phyloP scores from a whole-genome alignment of 495 filamentous ascomycete species.

The Ascodesmis nigricans region DNA sequence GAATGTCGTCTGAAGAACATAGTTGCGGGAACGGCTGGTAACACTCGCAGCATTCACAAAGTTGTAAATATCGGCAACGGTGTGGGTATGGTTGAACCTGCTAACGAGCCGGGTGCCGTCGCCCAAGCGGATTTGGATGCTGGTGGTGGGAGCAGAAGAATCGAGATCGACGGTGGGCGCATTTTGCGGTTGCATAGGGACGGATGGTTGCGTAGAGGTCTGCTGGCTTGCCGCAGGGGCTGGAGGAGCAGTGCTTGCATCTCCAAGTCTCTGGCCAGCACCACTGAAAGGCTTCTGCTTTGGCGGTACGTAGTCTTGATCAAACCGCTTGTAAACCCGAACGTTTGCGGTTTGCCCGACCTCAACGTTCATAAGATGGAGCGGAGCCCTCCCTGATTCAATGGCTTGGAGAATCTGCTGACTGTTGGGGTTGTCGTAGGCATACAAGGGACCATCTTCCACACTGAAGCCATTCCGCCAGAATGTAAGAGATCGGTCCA shows the following conservation, averaged over 20 bases:
- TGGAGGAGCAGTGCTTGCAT: constrained; percentile 20
- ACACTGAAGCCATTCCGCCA: constrained; percentile 91
- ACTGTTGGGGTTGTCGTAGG: constrained; percentile 74
- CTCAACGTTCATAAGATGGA: constrained; percentile 71
- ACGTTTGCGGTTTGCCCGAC: constrained; percentile 77
- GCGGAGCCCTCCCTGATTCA: constrained; percentile 61
- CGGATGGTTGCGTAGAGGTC: constrained; percentile 18
- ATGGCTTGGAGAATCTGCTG: constrained; percentile 64
- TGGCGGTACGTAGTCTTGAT: constrained; percentile 57
- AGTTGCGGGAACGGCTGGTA: constrained; percentile 35
- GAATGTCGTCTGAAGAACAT: constrained; percentile 84
- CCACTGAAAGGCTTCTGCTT: constrained; percentile 76
- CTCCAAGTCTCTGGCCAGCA: constrained; percentile 60
- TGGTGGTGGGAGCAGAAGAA: constrained; percentile 51
- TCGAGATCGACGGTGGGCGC: constrained; percentile 37
- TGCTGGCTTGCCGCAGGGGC: constrained; percentile 24
- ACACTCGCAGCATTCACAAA: constrained; percentile 55
- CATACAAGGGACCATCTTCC: constrained; percentile 76
- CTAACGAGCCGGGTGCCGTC: constrained; percentile 71
- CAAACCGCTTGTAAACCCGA: constrained; percentile 54
- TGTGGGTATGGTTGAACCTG: constrained; percentile 80
- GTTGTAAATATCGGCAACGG: constrained; percentile 70
- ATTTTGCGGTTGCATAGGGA: no score
- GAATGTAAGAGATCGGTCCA: constrained; percentile 53
- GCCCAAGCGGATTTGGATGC: constrained; percentile 69